Base-by-base conservation (phyloP, 768 basidiomycete genomes). In the Mrakia blollopis region DNA sequence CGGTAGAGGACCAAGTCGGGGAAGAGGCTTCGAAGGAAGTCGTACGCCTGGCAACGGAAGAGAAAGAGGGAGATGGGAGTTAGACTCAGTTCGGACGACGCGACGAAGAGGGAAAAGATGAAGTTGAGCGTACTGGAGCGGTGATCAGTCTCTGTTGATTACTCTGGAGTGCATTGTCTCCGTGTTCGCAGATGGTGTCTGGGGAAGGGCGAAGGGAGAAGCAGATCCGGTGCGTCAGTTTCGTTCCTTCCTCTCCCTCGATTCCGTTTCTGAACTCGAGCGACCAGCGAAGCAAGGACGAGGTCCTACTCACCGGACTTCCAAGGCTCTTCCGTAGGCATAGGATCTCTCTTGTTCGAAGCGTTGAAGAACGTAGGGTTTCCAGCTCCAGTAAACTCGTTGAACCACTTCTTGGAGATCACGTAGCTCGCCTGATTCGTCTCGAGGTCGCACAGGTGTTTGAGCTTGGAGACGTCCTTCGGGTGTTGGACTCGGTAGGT, bases 271-370 rank as follows among this genome's bases (percentile, higher is more conserved):
- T 2, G 16, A 50, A 50, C 47, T 13, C 39, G 1, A 3, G 18
- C 32, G 65, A 52, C 14, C 14, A 9, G 44, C 14, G 39, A 11
- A 41, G 11, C 39, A 2, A 37, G 21, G 39, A 54, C 25, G 72
- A 72, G 1, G 72, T n/a, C 11, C 39, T 9, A 70, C 67, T 35
- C 11, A 76, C 75, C 68, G 4, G 37, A 3, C 30, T 28, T 52
- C 37, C 57, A 76, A n/a, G 54, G 57, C 10, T 76, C 68, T 25
- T 70, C 75, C 7, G 75, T 47, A 11, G 68, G 75, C n/a, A 41
- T 23, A 14, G 67, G 74, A 23, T 63, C 74, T 10, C 25, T 16
- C 16, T 72, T 16, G 18, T 72, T 54, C 28, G 47, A 23, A 13
- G 50, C 9, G 10, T 21, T 21, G 37, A 71, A 76, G 41, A 68